Percentiles rank a stretch among this genome's conserved stretches.
phyloP scores from a whole-genome alignment of 352 stramenopile genomes.

The Phytophthora quininea region DNA sequence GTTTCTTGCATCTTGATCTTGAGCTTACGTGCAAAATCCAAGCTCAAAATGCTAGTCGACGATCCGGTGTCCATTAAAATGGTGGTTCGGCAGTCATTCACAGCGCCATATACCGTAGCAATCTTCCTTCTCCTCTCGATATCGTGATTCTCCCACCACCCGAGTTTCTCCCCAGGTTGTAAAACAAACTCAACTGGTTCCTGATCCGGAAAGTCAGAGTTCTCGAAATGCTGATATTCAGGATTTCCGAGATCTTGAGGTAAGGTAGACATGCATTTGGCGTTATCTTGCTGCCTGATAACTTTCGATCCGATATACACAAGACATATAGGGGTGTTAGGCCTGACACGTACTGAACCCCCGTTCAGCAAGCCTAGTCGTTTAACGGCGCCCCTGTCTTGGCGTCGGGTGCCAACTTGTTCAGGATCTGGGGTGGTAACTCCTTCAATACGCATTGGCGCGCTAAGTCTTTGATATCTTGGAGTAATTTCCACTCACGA shows the following conservation, averaged over 20 bases:
- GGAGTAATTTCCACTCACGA: not conserved
- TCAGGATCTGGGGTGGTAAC: not conserved
- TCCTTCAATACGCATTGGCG: not conserved
- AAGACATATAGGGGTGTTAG: constrained; percentile 3
- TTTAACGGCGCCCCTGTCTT: constrained; percentile 17
- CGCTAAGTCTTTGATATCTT: not conserved
- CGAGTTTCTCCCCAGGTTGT: constrained; percentile 14
- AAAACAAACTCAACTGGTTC: constrained; percentile 13
- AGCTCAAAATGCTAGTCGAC: constrained; percentile 30
- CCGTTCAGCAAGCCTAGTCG: constrained; percentile 15
- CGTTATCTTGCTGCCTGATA: constrained; percentile 4
- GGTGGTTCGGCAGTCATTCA: constrained; percentile 14
- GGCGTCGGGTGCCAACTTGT: not conserved
- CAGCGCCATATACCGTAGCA: constrained; percentile 12
- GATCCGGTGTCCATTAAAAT: constrained; percentile 33
- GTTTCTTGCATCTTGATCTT: constrained; percentile 15
- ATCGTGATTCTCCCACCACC: constrained; percentile 17
- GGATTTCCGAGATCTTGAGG: constrained; percentile 1
- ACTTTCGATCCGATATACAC: constrained; percentile 12
- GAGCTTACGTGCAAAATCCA: constrained; percentile 33
- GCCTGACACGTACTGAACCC: constrained; percentile 26
- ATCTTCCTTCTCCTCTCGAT: not conserved
- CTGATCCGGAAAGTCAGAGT: constrained; percentile 2
- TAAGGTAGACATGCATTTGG: constrained; percentile 21
- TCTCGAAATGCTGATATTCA: not conserved